Conservation (phyloP, 305 asterid genomes). For the Plantago coronopus region DNA sequence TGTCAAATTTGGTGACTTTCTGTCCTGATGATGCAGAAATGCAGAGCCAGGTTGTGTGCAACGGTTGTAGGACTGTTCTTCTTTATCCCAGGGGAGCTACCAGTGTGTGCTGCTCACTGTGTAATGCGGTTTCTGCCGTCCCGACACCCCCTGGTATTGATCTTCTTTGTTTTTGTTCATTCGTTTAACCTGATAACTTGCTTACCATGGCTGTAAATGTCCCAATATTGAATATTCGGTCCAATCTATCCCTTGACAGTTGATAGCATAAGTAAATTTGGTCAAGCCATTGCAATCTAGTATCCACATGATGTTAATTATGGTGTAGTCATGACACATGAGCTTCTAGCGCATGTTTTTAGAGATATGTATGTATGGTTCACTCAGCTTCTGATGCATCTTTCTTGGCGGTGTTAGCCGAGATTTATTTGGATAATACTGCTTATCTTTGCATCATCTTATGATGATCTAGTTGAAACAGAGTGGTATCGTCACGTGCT, state of each 20-base stretch:
- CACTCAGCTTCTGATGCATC: not conserved
- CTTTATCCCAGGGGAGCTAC: conserved; percentile 88
- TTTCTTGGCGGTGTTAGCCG: not conserved
- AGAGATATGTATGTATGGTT: not conserved
- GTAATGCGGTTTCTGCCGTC: conserved; percentile 67
- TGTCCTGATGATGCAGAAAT: conserved; percentile 36
- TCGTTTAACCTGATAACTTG: conserved; percentile 6
- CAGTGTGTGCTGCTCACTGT: conserved; percentile 75
- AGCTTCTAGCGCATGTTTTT: not conserved
- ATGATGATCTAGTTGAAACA: not conserved
- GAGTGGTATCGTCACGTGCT: too few relatives aligned
- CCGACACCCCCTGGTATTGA: conserved; percentile 50
- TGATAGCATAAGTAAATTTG: not conserved
- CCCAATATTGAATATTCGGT: not conserved
- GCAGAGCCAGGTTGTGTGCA: conserved; percentile 84
- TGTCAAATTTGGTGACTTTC: not conserved
- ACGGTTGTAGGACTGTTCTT: conserved; percentile 78
- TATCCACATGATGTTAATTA: not conserved
- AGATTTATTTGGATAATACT: not conserved
- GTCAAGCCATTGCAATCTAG: not conserved
- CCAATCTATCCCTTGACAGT: not conserved
- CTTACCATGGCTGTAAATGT: not conserved
- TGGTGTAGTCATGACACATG: not conserved
- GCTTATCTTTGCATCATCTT: not conserved
- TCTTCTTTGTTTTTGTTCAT: conserved; percentile 20